Percentiles rank a stretch among this genome's conserved stretches.
phyloP scores from a whole-genome alignment of 352 stramenopile genomes.

The Phytophthora capsici region DNA sequence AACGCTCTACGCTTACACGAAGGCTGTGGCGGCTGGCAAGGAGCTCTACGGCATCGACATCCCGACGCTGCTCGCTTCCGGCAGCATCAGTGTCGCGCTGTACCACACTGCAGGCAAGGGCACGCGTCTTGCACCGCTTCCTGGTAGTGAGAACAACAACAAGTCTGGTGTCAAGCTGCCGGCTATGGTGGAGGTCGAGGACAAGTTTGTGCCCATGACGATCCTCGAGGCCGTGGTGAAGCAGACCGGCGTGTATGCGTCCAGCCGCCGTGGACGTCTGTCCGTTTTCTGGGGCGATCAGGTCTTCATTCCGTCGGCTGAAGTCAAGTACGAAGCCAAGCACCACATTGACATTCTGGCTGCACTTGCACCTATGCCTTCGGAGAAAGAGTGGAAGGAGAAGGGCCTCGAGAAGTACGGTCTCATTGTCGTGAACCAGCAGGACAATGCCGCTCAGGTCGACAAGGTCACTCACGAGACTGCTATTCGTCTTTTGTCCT shows the following conservation, averaged over 20 bases:
- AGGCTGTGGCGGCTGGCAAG: conserved; percentile 90
- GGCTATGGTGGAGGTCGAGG: conserved; percentile 90
- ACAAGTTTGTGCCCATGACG: conserved; percentile 93
- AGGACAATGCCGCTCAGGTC: conserved; percentile 93
- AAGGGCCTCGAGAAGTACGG: conserved; percentile 99
- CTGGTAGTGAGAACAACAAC: conserved; percentile 99
- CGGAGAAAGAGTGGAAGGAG: conserved; percentile 93
- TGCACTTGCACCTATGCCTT: conserved; percentile 93
- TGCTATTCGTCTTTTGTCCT: conserved; percentile 92
- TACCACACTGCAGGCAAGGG: conserved; percentile 99
- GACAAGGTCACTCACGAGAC: conserved; percentile 98
- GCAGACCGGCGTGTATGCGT: conserved; percentile 98
- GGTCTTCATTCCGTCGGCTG: conserved; percentile 96
- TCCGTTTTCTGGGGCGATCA: conserved; percentile 99
- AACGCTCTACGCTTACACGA: conserved; percentile 97
- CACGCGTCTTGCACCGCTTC: conserved; percentile 96
- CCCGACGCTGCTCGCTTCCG: conserved; percentile 65
- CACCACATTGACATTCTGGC: conserved; percentile 98
- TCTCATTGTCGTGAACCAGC: conserved; percentile 96
- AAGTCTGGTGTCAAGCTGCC: conserved; percentile 99
- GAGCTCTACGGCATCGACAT: conserved; percentile 91
- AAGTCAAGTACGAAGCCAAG: conserved; percentile 93
- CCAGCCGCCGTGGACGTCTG: conserved; percentile 93
- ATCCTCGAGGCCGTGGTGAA: conserved; percentile 98
- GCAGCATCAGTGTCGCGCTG: conserved; percentile 92